phyloP scores from a whole-genome alignment of 306 rosid species.

The Citrullus amarus region DNA sequence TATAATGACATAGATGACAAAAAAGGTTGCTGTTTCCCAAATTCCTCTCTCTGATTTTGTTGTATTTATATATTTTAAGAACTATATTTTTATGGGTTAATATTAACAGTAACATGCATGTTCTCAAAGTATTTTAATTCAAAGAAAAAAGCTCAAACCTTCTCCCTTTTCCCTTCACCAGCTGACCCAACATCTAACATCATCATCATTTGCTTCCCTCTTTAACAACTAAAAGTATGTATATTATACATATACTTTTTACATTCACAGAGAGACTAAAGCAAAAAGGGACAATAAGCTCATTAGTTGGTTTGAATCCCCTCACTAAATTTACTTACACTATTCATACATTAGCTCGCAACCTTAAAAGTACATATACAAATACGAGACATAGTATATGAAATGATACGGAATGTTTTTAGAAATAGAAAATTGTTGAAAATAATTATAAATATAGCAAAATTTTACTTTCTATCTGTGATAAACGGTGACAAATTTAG shows the following conservation, averaged over 20 bases:
- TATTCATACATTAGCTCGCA: too few relatives aligned
- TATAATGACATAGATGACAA: neutral
- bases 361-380: too few relatives aligned
- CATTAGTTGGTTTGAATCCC: neutral
- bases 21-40: neutral
- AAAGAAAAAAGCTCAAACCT: neutral
- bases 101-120: neutral
- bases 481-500: too few relatives aligned
- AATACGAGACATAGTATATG: too few relatives aligned
- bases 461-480: too few relatives aligned
- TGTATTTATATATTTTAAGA: neutral
- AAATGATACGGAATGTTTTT: too few relatives aligned
- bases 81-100: neutral
- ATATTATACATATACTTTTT: neutral
- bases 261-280: neutral
- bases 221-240: neutral
- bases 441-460: too few relatives aligned
- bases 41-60: neutral
- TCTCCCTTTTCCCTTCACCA: neutral
- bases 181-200: constrained; percentile 5
- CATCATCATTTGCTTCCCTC: constrained; percentile 1
- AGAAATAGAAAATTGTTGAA: too few relatives aligned
- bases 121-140: neutral
- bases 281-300: neutral
- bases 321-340: neutral